phyloP scores from a whole-genome alignment of 2,329 filamentous ascomycete genomes.

The Penicillium verrucosum region DNA sequence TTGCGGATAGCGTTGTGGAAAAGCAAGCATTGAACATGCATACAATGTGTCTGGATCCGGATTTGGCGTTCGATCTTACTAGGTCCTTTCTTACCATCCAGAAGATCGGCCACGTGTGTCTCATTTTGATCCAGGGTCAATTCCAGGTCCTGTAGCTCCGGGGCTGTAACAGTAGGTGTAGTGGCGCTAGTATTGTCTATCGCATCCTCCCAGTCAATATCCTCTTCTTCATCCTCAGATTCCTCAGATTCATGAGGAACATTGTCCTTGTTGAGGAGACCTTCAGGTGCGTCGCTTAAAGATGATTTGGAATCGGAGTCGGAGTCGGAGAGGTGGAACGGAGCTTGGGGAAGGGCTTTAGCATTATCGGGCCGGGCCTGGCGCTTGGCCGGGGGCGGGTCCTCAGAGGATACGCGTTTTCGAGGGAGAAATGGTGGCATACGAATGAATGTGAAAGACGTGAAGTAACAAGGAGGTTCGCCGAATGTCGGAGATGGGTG shows the following conservation, averaged over 20 bases:
- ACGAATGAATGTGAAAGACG: conserved; percentile 13
- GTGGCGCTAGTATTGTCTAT: conserved; percentile 38
- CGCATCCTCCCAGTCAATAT: conserved; percentile 60
- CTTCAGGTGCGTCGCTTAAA: conserved; percentile 36
- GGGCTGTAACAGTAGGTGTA: conserved; percentile 42
- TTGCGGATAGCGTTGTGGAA: conserved; percentile 89
- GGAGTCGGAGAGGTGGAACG: conserved; percentile 24
- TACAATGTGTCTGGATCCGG: conserved; percentile 73
- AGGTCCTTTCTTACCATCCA: conserved; percentile 73
- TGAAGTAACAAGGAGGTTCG: not conserved
- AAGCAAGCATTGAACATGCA: conserved; percentile 83
- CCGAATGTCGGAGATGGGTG: conserved; percentile 12
- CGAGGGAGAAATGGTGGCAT: conserved; percentile 49
- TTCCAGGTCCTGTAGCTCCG: conserved; percentile 65
- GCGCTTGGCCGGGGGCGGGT: conserved; percentile 36
- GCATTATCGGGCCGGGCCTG: conserved; percentile 26
- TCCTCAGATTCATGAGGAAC: not conserved
- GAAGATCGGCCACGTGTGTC: conserved; percentile 57
- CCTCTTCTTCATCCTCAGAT: conserved; percentile 51
- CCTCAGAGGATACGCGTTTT: conserved; percentile 40
- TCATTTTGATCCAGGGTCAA: conserved; percentile 61
- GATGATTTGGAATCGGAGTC: conserved; percentile 35
- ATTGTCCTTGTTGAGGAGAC: conserved; percentile 9
- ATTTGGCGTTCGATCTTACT: conserved; percentile 80
- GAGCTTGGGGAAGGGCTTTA: conserved; percentile 16